These are phyloP conservation scores for Aspergillus piperis DNA, from an alignment of 2,329 filamentous ascomycete species.

Conservation along the genomic window DNA sequence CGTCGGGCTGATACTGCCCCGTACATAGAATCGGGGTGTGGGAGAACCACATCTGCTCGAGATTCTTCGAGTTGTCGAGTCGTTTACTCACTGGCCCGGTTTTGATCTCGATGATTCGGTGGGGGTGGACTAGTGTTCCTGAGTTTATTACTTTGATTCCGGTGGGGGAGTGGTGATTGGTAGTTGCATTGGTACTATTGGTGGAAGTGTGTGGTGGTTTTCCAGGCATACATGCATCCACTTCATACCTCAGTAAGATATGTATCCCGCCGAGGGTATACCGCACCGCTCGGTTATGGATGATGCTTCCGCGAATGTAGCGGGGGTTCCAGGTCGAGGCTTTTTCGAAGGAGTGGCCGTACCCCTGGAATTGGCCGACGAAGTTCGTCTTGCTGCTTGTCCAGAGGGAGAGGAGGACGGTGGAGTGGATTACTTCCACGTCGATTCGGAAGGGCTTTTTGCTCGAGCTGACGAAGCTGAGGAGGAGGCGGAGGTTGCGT, in stretches of 20 bases:
- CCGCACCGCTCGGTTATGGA: constrained; percentile 1
- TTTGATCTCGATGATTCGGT: constrained; percentile 3
- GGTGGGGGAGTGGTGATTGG: not conserved
- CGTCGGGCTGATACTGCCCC: not conserved
- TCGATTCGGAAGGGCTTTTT: constrained; percentile 7
- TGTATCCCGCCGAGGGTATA: not conserved
- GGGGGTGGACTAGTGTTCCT: not conserved
- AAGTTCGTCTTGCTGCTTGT: not conserved
- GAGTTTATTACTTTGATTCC: not conserved
- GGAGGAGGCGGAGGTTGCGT: constrained; percentile 1
- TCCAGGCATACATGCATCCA: constrained; percentile 1
- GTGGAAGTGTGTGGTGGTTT: no score
- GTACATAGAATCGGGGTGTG: constrained; percentile 8
- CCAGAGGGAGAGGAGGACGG: not conserved
- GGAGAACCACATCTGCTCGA: constrained; percentile 8
- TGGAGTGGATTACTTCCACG: not conserved
- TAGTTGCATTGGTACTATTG: no score
- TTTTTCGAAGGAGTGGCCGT: constrained; percentile 1
- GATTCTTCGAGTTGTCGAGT: not conserved
- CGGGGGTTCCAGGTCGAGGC: not conserved
- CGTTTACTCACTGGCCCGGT: not conserved
- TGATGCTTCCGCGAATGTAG: not conserved
- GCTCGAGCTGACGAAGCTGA: not conserved
- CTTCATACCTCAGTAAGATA: constrained; percentile 7
- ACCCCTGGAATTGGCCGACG: not conserved